These are phyloP conservation scores for Neonectria faginata DNA, from an alignment of 2,329 filamentous ascomycete species.

Conservation along the genomic window DNA sequence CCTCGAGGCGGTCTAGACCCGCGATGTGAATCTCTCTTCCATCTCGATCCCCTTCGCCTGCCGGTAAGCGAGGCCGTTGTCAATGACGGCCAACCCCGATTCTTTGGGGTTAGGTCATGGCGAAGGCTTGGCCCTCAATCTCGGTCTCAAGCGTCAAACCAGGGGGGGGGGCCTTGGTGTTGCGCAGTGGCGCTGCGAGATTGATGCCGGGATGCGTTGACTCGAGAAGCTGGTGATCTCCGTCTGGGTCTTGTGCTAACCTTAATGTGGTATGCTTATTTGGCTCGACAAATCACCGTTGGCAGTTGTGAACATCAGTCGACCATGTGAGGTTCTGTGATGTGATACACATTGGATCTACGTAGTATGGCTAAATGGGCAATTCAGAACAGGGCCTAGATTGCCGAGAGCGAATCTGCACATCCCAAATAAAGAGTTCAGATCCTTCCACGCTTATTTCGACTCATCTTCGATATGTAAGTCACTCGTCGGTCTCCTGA, in stretches of 20 bases:
- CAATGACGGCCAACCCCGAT: neutral
- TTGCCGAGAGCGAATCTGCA: neutral
- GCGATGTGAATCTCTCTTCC: slow-evolving; percentile 17
- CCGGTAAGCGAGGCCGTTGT: slow-evolving; percentile 13
- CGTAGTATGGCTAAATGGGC: too few relatives aligned
- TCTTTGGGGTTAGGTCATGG: slow-evolving; percentile 11
- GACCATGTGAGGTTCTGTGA: neutral
- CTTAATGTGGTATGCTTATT: slow-evolving; percentile 12
- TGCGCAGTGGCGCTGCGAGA: slow-evolving; percentile 15
- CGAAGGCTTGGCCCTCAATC: slow-evolving; percentile 16
- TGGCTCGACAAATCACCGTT: neutral
- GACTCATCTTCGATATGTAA: neutral
- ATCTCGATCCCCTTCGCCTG: slow-evolving; percentile 3
- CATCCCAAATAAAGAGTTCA: neutral
- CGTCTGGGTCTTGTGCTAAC: slow-evolving; percentile 3
- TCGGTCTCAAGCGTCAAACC: slow-evolving; percentile 14
- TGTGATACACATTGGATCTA: neutral
- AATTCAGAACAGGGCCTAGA: neutral
- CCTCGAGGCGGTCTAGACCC: slow-evolving; percentile 6
- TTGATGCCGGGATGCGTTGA: slow-evolving; percentile 4
- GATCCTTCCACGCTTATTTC: slow-evolving; percentile 3
- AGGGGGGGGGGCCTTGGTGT: neutral
- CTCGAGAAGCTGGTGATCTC: neutral
- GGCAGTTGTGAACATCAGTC: neutral
- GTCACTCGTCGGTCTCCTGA: neutral